Evolutionary conservation across 345 rosid genomes (phyloP), one percentile per base, ranked within the genome.

Genomic region (Ceriops zippeliana): DNA sequence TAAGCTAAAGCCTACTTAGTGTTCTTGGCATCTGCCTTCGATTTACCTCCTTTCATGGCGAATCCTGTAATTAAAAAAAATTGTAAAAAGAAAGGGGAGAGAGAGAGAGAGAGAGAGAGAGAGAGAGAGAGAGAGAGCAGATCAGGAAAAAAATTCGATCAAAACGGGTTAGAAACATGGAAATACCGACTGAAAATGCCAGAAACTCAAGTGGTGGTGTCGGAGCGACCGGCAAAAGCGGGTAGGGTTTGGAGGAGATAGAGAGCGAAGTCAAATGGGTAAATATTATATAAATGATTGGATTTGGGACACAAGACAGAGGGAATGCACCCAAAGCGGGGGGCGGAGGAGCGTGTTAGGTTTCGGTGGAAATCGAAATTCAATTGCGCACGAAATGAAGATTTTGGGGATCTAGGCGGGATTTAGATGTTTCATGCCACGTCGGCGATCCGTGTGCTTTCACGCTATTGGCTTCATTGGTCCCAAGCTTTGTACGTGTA

Each of bases 11-110:
- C 89, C 83, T 60, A 95, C 99, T 85, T 86, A 24, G 89, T 9
- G 81, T 67, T 85, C 86, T 81, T 90, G n/a, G 93, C 56, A 26
- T 86, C 96, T 5, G 96, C 69, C 85, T 83, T 88, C 5, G 99
- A 86, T 82, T 85, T 95, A 61, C 87, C 93, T 81, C 97, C 99
- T 76, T 95, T 95, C 99, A 91, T 95, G 66, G 57, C 79, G 49
- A 81, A 83, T 79, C 79, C 93, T 34, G 37, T 28, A 28, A 28
- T 34, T 7, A 34, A 34, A 34, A 1, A 31, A 31, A 4, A 31
- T 3, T 3, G 3, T 88, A 81, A 81, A 79, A 3, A 4, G 1
- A 46, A 2, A 67, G 58, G 1, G 5, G 7, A 20, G 16, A 1
- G 9, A 54, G 16, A n/a, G 5, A n/a, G n/a, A 21, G 8, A 54